Evolutionary conservation across 495 filamentous ascomycete genomes (phyloP), one percentile per base, ranked within the genome.

Genomic region (Choiromyces venosus): DNA sequence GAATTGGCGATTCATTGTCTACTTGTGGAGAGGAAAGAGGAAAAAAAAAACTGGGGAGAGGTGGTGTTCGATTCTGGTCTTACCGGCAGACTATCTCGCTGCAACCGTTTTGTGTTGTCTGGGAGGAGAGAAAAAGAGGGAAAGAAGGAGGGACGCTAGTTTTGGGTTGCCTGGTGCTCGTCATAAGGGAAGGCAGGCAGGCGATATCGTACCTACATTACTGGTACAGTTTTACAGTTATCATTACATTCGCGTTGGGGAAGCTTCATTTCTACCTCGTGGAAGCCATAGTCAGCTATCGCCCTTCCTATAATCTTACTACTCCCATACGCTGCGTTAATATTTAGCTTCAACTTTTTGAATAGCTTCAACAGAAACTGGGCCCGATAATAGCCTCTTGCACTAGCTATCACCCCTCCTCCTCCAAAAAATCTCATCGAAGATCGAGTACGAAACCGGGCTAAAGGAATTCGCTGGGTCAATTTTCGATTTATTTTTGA

Each of bases 101-200:
- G 25, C 52, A 61, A 61, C 52, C 52, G 52, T 61, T 61, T 61
- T 61, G 52, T 61, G 52, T 33, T 61, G 52, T 61, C 25, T 33
- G 52, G 25, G 10, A 29, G 52, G 52, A 5, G 52, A 61, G 25
- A 61, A 29, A 61, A 25, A 61, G 52, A 61, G 5, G 52, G 52
- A 52, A n/a, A 21, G 42, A 25, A 56, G 44, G 44, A 52, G 19
- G 14, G 40, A 42, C 21, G 44, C 44, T 52, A 52, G 44, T 52
- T 52, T 25, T 52, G 52, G 25, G 52, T 4, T 33, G 25, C 16
- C 25, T 61, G 25, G 42, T 46, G 42, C n/a, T 61, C 25, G 52
- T 61, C 52, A 29, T 61, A 61, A 33, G 52, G 25, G 21, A 52
- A n/a, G 21, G 44, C 52, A 61, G 52, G 4, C 25, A 16, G 25